Percentiles rank a stretch among this genome's conserved stretches.
These are phyloP conservation scores for Hypoxylon intermedium DNA, from an alignment of 495 filamentous ascomycete species.

Conservation along the genomic window DNA sequence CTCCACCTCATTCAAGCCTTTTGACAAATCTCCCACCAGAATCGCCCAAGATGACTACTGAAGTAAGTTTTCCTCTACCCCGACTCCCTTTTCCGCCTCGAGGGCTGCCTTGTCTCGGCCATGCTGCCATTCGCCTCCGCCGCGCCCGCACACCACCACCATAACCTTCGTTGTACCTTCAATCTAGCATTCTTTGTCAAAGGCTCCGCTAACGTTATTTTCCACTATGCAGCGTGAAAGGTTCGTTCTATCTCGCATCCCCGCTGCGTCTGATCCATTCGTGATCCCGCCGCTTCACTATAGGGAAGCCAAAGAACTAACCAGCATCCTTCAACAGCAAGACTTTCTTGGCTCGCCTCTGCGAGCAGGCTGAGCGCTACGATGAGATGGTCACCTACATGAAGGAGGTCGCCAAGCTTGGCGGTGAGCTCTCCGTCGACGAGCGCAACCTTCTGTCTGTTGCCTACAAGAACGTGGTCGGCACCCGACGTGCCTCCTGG, in stretches of 20 bases:
- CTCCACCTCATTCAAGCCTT: slow-evolving; percentile 16
- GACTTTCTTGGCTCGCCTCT: slow-evolving; percentile 99
- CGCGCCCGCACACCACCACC: slow-evolving; percentile 29
- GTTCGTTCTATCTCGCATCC: slow-evolving; percentile 56
- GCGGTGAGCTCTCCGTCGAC: slow-evolving; percentile 94
- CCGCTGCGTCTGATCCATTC: slow-evolving; percentile 23
- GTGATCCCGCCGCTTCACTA: slow-evolving; percentile 11
- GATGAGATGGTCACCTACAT: slow-evolving; percentile 99
- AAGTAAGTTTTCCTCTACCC: slow-evolving; percentile 60
- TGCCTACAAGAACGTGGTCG: slow-evolving; percentile 99
- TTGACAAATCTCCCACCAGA: slow-evolving; percentile 15
- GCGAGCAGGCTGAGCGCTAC: slow-evolving; percentile 99
- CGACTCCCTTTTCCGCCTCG: slow-evolving; percentile 38
- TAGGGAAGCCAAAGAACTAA: slow-evolving; percentile 23
- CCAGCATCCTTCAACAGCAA: slow-evolving; percentile 73
- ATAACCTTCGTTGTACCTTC: slow-evolving; percentile 17
- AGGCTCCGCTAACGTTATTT: slow-evolving; percentile 52
- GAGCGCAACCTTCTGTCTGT: slow-evolving; percentile 99
- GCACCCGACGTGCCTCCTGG: slow-evolving; percentile 98
- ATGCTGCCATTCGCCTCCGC: slow-evolving; percentile 40
- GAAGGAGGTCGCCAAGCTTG: slow-evolving; percentile 99
- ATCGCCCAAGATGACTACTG: slow-evolving; percentile 66
- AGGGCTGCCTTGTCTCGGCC: slow-evolving; percentile 39
- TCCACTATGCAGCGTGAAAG: slow-evolving; percentile 74
- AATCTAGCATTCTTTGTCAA: slow-evolving; percentile 19